Evolutionary conservation across 2,329 filamentous ascomycete genomes (phyloP), one percentile per base, ranked within the genome.

Genomic region (Teratosphaeria viscida): DNA sequence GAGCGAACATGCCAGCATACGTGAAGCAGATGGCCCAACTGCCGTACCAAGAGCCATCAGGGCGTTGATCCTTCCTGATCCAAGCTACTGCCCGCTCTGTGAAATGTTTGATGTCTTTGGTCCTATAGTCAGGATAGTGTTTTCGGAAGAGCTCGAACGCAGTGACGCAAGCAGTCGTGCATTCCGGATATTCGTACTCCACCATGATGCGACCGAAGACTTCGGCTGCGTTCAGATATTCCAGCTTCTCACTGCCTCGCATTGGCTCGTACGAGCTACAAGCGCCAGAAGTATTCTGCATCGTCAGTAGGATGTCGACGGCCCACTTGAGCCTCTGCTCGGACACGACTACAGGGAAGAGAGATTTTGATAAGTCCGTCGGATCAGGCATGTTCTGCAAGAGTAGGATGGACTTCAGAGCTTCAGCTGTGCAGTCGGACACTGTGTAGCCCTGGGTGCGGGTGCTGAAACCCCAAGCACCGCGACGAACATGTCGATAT

Each of bases 11-110:
- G 64, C 85, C 89, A 0, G 92, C 94, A 71, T 99, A 99, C 0
- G 92, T 96, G 74, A 95, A 99, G 77, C 94, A 99, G 68, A 99
- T 95, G 57, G 90, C 94, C 94, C 94, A 99, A 71, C 85, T 91
- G 54, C 94, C 94, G 71, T 99, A 97, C 94, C 94, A 99, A 61
- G 87, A 88, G n/a, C 94, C 94, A 66, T 97, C 90, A 0, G 81
- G 73, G 2, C 83, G 79, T 74, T 97, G 94, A 2, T 85, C 83
- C 1, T 81, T 81, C 70, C 91, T 89, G 74, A 99, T 95, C 78
- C 91, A 97, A 56, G 80, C 77, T 0, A 96, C 84, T 0, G 92
- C 91, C 43, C 86, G 82, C 23, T 78, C 77, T 65, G 94, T 87
- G 67, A 94, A 90, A 0, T 71, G 72, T 8, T 82, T 78, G 65